These are phyloP conservation scores for Lichenothelia convexa DNA, from an alignment of 495 filamentous ascomycete species.

Conservation along the genomic window DNA sequence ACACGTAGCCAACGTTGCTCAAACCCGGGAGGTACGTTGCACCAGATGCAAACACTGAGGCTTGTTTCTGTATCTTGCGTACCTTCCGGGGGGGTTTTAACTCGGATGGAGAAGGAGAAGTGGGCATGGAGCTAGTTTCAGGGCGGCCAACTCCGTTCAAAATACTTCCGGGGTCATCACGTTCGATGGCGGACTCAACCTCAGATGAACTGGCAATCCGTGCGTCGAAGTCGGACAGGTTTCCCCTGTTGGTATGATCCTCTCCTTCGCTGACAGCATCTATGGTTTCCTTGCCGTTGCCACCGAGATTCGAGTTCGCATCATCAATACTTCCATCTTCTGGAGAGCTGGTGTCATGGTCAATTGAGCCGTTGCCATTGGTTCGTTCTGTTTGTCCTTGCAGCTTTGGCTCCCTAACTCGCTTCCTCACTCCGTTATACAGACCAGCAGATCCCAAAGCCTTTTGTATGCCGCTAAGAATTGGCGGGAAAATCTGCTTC, in stretches of 20 bases:
- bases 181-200: conserved; percentile 28
- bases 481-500: conserved; percentile 38
- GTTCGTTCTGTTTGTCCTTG: conserved; percentile 6
- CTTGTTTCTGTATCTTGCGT: conserved; percentile 16
- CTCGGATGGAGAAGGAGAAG: not conserved
- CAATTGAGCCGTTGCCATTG: not conserved
- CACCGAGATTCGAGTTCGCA: no score
- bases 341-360: not conserved
- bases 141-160: not conserved
- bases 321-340: no score
- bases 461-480: conserved; percentile 1
- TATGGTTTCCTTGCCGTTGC: not conserved
- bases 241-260: conserved; percentile 17
- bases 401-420: conserved; percentile 30
- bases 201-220: conserved; percentile 35
- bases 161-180: conserved; percentile 1
- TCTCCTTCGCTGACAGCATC: conserved; percentile 11
- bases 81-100: conserved; percentile 8
- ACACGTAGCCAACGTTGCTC: conserved; percentile 74
- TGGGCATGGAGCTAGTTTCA: conserved; percentile 6
- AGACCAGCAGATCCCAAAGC: no score
- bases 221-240: conserved; percentile 31
- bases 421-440: no score
- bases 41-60: conserved; percentile 21
- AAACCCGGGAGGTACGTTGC: conserved; percentile 76